phyloP scores from a whole-genome alignment of 225 moss, liverwort and hornwort genomes.

The Rhytidiadelphus loreus region DNA sequence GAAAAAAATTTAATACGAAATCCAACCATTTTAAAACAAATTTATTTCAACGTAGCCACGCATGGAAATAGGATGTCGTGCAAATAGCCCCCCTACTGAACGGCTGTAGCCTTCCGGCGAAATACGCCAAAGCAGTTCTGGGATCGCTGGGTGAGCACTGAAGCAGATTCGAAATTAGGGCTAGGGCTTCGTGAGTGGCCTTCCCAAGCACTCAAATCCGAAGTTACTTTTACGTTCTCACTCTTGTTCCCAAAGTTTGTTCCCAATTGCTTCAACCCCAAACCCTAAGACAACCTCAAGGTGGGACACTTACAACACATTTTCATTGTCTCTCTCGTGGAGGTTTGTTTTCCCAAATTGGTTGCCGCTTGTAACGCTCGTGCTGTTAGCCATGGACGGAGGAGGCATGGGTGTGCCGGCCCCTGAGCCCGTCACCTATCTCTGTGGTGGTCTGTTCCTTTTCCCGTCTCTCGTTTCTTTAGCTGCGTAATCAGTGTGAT shows the following conservation, averaged over 20 bases:
- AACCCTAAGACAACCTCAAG: not conserved
- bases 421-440: conserved; percentile 37
- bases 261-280: not conserved
- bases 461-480: not conserved
- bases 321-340: not conserved
- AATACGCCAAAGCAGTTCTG: no score
- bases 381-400: conserved; percentile 15
- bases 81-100: no score
- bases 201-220: no score
- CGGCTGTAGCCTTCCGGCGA: no score
- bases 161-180: not conserved
- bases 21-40: no score
- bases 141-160: no score
- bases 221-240: not conserved
- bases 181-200: not conserved
- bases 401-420: conserved; percentile 24
- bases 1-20: no score
- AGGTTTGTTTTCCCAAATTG: not conserved
- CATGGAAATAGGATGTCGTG: no score
- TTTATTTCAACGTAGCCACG: no score
- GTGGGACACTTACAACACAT: not conserved
- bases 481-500: not conserved
- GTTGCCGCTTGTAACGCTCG: not conserved
- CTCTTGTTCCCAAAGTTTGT: not conserved
- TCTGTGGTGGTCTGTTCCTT: conserved; percentile 23